Percentiles rank a stretch among this genome's conserved stretches.
Conservation (phyloP, 1,139 yeast species). For the Yamadazyma spencermartinsiae region DNA sequence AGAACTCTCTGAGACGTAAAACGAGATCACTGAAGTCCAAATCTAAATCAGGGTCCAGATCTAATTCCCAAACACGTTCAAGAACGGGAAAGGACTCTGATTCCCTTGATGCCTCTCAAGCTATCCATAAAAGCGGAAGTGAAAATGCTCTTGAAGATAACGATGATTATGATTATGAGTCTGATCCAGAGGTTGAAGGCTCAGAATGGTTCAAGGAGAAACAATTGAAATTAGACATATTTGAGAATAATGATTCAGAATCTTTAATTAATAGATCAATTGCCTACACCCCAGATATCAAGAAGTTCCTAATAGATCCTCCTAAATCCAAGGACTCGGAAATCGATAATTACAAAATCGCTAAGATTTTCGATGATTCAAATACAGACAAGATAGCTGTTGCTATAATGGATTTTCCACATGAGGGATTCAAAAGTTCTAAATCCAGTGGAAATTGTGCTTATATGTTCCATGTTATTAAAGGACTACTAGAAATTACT, state of each 20-base stretch:
- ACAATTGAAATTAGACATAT: constrained; percentile 49
- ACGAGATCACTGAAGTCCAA: constrained; percentile 16
- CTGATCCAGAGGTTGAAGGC: constrained; percentile 47
- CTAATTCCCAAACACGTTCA: constrained; percentile 1
- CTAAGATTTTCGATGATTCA: constrained; percentile 61
- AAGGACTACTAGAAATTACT: constrained; percentile 70
- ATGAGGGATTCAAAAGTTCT: constrained; percentile 61
- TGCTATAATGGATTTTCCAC: constrained; percentile 71
- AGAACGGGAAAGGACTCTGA: neutral
- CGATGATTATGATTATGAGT: constrained; percentile 31
- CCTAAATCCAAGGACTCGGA: constrained; percentile 33
- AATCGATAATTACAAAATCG: constrained; percentile 60
- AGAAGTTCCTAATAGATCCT: constrained; percentile 38
- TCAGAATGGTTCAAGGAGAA: constrained; percentile 60
- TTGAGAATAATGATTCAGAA: constrained; percentile 53
- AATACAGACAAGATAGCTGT: constrained; percentile 71
- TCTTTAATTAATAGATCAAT: constrained; percentile 46
- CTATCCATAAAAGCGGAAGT: constrained; percentile 6
- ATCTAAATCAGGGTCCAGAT: constrained; percentile 13
- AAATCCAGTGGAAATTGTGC: constrained; percentile 67
- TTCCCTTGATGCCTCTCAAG: constrained; percentile 1
- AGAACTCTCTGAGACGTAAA: constrained; percentile 1
- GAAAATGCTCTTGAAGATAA: constrained; percentile 9
- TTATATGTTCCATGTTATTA: constrained; percentile 71
- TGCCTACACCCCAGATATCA: constrained; percentile 69